Conservation (phyloP, 352 stramenopile species). For the Phytophthora ramorum region DNA sequence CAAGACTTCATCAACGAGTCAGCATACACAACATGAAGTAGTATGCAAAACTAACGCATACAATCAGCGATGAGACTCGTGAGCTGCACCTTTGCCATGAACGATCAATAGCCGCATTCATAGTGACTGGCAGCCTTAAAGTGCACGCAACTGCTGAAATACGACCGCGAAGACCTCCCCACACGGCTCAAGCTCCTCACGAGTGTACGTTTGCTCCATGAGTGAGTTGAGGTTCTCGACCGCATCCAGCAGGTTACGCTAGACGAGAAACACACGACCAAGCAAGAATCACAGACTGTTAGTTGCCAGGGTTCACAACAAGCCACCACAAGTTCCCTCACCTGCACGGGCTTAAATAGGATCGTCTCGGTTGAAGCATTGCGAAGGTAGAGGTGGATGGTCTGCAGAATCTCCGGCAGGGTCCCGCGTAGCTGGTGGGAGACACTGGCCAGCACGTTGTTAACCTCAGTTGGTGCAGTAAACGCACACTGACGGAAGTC, state of each 20-base stretch:
- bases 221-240: slow-evolving; percentile 68
- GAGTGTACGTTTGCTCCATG: slow-evolving; percentile 65
- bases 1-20: no score
- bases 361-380: slow-evolving; percentile 85
- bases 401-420: slow-evolving; percentile 54
- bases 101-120: neutral
- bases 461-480: slow-evolving; percentile 45
- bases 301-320: neutral
- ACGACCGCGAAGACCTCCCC: slow-evolving; percentile 48
- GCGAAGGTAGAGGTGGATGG: slow-evolving; percentile 79
- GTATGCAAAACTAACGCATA: no score
- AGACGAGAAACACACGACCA: neutral
- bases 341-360: slow-evolving; percentile 86
- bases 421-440: slow-evolving; percentile 46
- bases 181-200: slow-evolving; percentile 52
- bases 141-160: slow-evolving; percentile 53
- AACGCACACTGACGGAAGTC: slow-evolving; percentile 61
- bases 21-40: no score
- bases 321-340: slow-evolving; percentile 18
- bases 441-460: slow-evolving; percentile 54
- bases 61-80: no score
- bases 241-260: slow-evolving; percentile 75
- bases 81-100: no score
- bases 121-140: slow-evolving; percentile 26
- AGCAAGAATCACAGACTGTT: slow-evolving; percentile 10